phyloP scores from a whole-genome alignment of 2,329 filamentous ascomycete genomes.

The Didymella arachidicola region DNA sequence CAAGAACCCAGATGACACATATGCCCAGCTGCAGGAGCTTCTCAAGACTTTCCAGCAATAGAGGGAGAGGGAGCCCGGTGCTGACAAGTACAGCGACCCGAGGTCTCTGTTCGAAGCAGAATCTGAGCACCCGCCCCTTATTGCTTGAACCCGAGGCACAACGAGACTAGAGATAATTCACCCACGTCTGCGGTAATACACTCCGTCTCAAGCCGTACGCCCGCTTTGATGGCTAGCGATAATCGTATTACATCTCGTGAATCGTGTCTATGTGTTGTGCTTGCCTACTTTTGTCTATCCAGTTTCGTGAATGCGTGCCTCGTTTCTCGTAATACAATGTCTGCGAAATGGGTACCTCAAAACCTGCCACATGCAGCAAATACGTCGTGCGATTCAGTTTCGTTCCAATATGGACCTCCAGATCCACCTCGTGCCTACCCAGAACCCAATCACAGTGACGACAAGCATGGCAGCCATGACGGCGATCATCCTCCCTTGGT shows the following conservation, averaged over 20 bases:
- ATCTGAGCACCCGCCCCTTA: not conserved
- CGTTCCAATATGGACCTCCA: constrained; percentile 14
- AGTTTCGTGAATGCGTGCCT: constrained; percentile 1
- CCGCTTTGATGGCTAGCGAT: not conserved
- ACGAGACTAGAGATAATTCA: not conserved
- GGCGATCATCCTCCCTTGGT: constrained; percentile 63
- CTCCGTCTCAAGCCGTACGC: not conserved
- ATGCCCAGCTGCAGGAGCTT: constrained; percentile 78
- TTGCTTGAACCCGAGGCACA: not conserved
- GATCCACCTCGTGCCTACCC: constrained; percentile 36
- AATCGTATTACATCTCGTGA: not conserved
- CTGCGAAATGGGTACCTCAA: not conserved
- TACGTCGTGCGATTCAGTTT: not conserved
- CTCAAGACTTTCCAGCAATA: constrained; percentile 59
- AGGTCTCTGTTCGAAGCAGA: not conserved
- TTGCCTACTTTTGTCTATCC: constrained; percentile 7
- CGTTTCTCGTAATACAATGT: constrained; percentile 6
- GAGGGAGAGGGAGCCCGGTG: not conserved
- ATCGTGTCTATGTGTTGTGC: not conserved
- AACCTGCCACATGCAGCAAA: not conserved
- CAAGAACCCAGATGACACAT: constrained; percentile 81
- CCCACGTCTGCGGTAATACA: no score
- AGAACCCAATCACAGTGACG: constrained; percentile 26
- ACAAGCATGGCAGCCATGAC: constrained; percentile 53
- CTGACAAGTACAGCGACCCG: not conserved